A percentile compares a stretch with the other conserved stretches of the same genome.
Evolutionary conservation across 1,139 yeast species (phyloP).

Genomic region (Kluyveromyces sp.): DNA sequence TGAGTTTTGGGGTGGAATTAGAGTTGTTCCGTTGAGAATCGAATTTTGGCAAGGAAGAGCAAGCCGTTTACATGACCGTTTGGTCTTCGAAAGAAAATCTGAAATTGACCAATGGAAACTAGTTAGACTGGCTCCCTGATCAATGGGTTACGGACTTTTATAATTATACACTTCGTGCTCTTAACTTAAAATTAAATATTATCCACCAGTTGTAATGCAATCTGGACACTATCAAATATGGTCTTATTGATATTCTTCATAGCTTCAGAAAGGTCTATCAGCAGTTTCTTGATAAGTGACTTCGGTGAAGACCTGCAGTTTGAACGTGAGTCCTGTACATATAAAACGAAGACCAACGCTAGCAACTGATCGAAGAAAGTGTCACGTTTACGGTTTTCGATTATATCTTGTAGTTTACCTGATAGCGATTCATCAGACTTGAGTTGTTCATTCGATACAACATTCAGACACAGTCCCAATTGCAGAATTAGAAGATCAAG

Average conservation of each 20-base stretch:
- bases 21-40: conserved; percentile 79
- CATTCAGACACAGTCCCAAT: conserved; percentile 22
- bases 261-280: conserved; percentile 7
- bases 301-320: not conserved
- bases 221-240: conserved; percentile 7
- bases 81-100: conserved; percentile 58
- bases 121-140: conserved; percentile 67
- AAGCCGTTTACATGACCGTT: conserved; percentile 84
- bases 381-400: not conserved
- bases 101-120: conserved; percentile 52
- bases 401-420: not conserved
- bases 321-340: not conserved
- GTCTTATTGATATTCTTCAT: conserved; percentile 9
- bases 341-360: conserved; percentile 10
- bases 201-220: not conserved
- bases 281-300: not conserved
- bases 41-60: conserved; percentile 98
- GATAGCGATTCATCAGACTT: not conserved
- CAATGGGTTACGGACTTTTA: too few relatives aligned
- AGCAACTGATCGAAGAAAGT: not conserved
- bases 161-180: too few relatives aligned
- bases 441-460: conserved; percentile 7
- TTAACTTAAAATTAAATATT: not conserved
- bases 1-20: conserved; percentile 90
- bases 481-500: conserved; percentile 16